These are phyloP conservation scores for Kluyveromyces starmeri DNA, from an alignment of 805 yeast genomes.

Conservation along the genomic window DNA sequence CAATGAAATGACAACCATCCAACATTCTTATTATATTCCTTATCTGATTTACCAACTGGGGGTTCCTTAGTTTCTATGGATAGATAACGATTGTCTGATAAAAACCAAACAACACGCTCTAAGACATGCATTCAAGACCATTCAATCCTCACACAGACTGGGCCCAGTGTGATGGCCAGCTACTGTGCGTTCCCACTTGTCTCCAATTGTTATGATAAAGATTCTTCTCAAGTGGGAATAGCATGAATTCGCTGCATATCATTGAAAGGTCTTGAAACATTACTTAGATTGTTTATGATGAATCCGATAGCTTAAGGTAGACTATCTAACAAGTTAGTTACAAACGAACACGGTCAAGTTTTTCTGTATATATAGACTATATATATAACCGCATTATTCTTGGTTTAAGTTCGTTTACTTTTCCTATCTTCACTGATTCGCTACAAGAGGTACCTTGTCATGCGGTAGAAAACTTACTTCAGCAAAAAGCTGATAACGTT, in stretches of 20 bases:
- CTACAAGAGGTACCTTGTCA: background rate
- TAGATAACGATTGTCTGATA: too few species aligned
- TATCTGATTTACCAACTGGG: too few species aligned
- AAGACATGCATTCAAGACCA: too few species aligned
- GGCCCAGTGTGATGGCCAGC: too few species aligned
- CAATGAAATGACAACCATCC: too few species aligned
- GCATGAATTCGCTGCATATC: background rate
- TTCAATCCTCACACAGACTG: too few species aligned
- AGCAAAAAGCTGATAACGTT: background rate
- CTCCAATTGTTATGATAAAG: constrained; percentile 1
- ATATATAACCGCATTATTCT: background rate
- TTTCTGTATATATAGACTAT: background rate
- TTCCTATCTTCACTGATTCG: background rate
- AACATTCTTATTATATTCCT: too few species aligned
- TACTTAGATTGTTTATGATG: background rate
- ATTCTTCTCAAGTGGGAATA: constrained; percentile 1
- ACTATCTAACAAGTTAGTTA: background rate
- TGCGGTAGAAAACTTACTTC: background rate
- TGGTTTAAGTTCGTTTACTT: background rate
- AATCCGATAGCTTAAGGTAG: background rate
- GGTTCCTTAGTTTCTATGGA: too few species aligned
- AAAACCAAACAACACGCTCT: too few species aligned
- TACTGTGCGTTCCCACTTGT: background rate
- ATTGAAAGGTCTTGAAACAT: background rate
- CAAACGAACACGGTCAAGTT: background rate